Base-by-base conservation (phyloP, 768 basidiomycete genomes). In the Astraeus odoratus region DNA sequence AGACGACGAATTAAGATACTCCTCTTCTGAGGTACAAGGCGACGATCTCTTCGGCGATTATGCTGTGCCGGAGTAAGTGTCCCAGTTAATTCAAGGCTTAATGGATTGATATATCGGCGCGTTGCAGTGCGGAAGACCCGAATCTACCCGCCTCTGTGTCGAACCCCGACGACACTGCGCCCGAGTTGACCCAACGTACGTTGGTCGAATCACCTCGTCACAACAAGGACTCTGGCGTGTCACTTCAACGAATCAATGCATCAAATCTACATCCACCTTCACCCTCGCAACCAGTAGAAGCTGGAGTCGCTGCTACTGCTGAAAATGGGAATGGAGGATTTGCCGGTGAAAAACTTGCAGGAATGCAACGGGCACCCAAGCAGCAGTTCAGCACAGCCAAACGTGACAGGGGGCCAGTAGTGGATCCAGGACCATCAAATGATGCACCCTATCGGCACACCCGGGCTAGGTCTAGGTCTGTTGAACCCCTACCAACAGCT, bases 151-250 rank as follows among this genome's bases (percentile, higher is more conserved):
- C 24, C 8, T 23, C 37, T 8, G 19, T 30, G 34, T 38, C 40
- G 2, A 12, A 19, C 26, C 29, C 25, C 24, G 48, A 42, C 8
- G 37, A 16, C 1, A 42, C 52, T 1, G 57, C 8, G 18, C 50
- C 49, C 1, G 40, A 24, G 8, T 48, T 53, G 40, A 63, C 63
- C 5, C 61, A 65, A 20, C 49, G 48, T 23, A 63, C 61, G 0
- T 20, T 63, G 31, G 39, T 65, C 4, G 51, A 51, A 1, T 57
- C 61, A 15, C 57, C 61, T 31, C 37, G 10, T 1, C 22, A 19
- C 42, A 33, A 13, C 46, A 50, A 36, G 44, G 36, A 15, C 24
- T 20, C 15, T 12, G 33, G 23, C 18, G 42, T 31, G 26, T 45
- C 12, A 22, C 54, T 29, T 5, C n/a, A n/a, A n/a, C n/a, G n/a